These are phyloP conservation scores for Ogataea haglerorum DNA, from an alignment of 805 yeast genomes.

Conservation along the genomic window DNA sequence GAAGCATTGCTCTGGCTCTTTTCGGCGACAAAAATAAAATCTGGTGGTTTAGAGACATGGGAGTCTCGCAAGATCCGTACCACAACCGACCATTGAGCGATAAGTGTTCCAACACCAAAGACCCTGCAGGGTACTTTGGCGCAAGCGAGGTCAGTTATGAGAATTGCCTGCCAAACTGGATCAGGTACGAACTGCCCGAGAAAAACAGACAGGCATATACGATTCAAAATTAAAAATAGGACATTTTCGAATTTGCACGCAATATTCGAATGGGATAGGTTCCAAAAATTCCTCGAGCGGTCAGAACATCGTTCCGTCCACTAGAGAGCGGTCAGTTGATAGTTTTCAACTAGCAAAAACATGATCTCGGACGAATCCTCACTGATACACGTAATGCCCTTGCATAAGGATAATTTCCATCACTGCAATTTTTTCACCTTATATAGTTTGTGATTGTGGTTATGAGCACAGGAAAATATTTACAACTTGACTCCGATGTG, in stretches of 20 bases:
- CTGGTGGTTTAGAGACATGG: slow-evolving; percentile 53
- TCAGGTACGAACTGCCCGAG: slow-evolving; percentile 36
- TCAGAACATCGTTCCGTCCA: slow-evolving; percentile 32
- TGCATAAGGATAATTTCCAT: slow-evolving; percentile 78
- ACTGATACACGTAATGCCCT: slow-evolving; percentile 99
- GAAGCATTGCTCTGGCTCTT: slow-evolving; percentile 44
- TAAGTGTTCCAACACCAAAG: slow-evolving; percentile 13
- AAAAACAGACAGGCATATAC: slow-evolving; percentile 10
- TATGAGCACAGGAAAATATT: slow-evolving; percentile 12
- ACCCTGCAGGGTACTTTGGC: slow-evolving; percentile 23
- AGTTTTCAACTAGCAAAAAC: slow-evolving; percentile 99
- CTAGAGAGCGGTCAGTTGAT: slow-evolving; percentile 83
- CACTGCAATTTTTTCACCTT: slow-evolving; percentile 3
- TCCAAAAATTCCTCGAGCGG: slow-evolving; percentile 79
- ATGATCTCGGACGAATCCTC: slow-evolving; percentile 99
- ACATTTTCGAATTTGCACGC: slow-evolving; percentile 7
- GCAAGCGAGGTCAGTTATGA: slow-evolving; percentile 43
- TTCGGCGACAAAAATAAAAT: slow-evolving; percentile 43
- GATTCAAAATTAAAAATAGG: not conserved
- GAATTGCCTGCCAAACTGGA: slow-evolving; percentile 70
- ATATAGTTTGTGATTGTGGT: not conserved
- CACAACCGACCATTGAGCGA: slow-evolving; percentile 40
- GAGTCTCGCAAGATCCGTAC: slow-evolving; percentile 48
- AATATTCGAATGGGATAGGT: slow-evolving; percentile 6
- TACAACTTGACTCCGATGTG: slow-evolving; percentile 91